Conservation (phyloP, 1,284 basidiomycete genomes). For the Malassezia pachydermatis region DNA sequence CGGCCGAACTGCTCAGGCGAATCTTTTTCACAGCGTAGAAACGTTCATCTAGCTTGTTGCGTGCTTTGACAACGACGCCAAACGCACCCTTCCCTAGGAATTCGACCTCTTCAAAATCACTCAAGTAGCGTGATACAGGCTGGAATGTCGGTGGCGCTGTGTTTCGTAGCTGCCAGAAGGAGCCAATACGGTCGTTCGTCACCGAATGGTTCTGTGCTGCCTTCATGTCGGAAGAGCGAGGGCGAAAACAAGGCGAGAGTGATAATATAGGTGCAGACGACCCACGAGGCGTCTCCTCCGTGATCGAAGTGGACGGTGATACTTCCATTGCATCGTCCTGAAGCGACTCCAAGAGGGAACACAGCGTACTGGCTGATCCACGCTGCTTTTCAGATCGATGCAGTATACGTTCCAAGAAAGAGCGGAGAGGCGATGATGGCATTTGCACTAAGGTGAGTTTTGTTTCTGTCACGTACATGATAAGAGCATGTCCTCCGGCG, state of each 20-base stretch:
- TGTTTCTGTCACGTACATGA: too few relatives aligned
- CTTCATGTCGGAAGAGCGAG: too few relatives aligned
- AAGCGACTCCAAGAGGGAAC: too few relatives aligned
- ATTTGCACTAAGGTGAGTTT: background rate
- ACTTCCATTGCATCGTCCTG: too few relatives aligned
- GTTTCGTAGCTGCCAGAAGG: conserved; percentile 40
- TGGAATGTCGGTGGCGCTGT: conserved; percentile 6
- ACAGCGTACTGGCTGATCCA: background rate
- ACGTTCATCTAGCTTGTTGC: conserved; percentile 59
- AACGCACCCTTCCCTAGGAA: conserved; percentile 72
- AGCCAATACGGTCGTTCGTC: conserved; percentile 14
- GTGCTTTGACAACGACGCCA: conserved; percentile 84
- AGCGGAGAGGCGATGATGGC: background rate
- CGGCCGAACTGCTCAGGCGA: conserved; percentile 60
- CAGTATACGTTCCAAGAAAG: background rate
- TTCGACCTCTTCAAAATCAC: conserved; percentile 47
- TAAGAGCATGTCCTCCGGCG: too few relatives aligned
- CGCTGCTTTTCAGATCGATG: background rate
- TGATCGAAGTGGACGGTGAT: too few relatives aligned
- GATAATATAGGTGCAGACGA: too few relatives aligned
- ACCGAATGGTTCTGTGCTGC: too few relatives aligned
- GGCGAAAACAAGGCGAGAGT: too few relatives aligned
- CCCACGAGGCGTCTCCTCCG: too few relatives aligned
- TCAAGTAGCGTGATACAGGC: conserved; percentile 37
- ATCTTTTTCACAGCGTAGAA: conserved; percentile 72